Evolutionary conservation across 148 eudicot genomes (phyloP).

Genomic region (Persicaria maculosa): DNA sequence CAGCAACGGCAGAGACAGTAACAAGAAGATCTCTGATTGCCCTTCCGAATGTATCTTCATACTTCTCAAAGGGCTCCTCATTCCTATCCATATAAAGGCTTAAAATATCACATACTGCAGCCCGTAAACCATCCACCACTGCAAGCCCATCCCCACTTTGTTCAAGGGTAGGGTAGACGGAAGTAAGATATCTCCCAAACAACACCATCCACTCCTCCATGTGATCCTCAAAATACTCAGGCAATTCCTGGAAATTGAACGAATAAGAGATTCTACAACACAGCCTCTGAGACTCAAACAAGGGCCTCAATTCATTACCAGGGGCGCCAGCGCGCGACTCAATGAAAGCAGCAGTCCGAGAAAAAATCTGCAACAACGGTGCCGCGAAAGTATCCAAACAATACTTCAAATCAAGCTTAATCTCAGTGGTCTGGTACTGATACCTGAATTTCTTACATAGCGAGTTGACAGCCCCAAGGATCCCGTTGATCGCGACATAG

Average conservation of each 20-base stretch:
- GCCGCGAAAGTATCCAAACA: slow-evolving; percentile 81
- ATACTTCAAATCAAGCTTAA: slow-evolving; percentile 68
- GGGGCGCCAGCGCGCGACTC: slow-evolving; percentile 41
- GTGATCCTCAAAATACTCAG: slow-evolving; percentile 91
- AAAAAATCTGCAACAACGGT: slow-evolving; percentile 54
- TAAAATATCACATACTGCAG: slow-evolving; percentile 85
- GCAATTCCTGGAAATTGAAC: slow-evolving; percentile 80
- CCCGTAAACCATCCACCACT: slow-evolving; percentile 71
- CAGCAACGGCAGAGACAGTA: slow-evolving; percentile 49
- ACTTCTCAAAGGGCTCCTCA: slow-evolving; percentile 70
- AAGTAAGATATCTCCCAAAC: slow-evolving; percentile 70
- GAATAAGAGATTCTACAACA: slow-evolving; percentile 93
- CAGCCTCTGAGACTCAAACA: slow-evolving; percentile 79
- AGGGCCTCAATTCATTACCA: slow-evolving; percentile 32
- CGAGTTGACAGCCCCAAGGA: slow-evolving; percentile 71
- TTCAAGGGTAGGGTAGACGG: slow-evolving; percentile 53
- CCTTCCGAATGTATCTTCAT: slow-evolving; percentile 66
- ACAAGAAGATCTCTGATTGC: slow-evolving; percentile 71
- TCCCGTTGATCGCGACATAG: slow-evolving; percentile 70
- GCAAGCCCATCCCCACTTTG: slow-evolving; percentile 61
- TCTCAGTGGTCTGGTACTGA: slow-evolving; percentile 51
- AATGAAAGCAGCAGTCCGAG: slow-evolving; percentile 47
- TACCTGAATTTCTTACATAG: slow-evolving; percentile 85
- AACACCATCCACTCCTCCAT: slow-evolving; percentile 81
- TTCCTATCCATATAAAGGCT: slow-evolving; percentile 87